These are phyloP conservation scores for Suillus spraguei DNA, from an alignment of 768 basidiomycete genomes.

Conservation along the genomic window DNA sequence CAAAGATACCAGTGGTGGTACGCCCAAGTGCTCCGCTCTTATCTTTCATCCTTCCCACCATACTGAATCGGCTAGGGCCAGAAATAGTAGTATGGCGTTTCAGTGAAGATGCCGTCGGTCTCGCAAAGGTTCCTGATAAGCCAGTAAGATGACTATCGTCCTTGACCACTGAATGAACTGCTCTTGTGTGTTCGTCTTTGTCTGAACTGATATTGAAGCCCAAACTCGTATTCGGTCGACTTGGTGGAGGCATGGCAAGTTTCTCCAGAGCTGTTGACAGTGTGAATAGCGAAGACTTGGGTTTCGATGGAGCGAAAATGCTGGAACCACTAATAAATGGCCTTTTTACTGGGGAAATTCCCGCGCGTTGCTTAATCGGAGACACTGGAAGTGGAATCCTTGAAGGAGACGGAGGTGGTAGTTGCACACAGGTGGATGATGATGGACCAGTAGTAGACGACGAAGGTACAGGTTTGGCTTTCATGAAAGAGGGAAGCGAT, in stretches of 20 bases:
- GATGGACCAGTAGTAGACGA: constrained; percentile 15
- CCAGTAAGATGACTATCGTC: constrained; percentile 24
- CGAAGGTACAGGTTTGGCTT: constrained; percentile 15
- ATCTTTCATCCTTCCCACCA: constrained; percentile 4
- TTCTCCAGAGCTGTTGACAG: constrained; percentile 72
- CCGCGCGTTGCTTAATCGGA: constrained; percentile 17
- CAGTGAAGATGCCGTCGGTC: constrained; percentile 34
- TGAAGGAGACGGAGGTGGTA: constrained; percentile 25
- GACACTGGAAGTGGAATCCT: constrained; percentile 31
- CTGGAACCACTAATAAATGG: constrained; percentile 1
- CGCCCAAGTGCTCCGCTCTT: constrained; percentile 11
- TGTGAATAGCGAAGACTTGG: constrained; percentile 54
- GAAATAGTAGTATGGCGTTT: constrained; percentile 26
- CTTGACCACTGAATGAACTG: constrained; percentile 20
- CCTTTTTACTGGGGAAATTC: constrained; percentile 14
- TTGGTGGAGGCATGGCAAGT: constrained; percentile 65
- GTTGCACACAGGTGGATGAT: constrained; percentile 10
- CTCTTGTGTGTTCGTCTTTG: constrained; percentile 13
- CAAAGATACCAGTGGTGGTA: constrained; percentile 24
- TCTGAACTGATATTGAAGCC: constrained; percentile 46
- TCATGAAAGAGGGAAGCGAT: constrained; percentile 28
- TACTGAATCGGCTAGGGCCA: constrained; percentile 10
- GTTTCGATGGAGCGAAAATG: constrained; percentile 11
- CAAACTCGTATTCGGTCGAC: constrained; percentile 68
- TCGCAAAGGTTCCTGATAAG: constrained; percentile 22